These are phyloP conservation scores for Suhomyces pyralidae DNA, from an alignment of 805 yeast genomes.

Conservation along the genomic window DNA sequence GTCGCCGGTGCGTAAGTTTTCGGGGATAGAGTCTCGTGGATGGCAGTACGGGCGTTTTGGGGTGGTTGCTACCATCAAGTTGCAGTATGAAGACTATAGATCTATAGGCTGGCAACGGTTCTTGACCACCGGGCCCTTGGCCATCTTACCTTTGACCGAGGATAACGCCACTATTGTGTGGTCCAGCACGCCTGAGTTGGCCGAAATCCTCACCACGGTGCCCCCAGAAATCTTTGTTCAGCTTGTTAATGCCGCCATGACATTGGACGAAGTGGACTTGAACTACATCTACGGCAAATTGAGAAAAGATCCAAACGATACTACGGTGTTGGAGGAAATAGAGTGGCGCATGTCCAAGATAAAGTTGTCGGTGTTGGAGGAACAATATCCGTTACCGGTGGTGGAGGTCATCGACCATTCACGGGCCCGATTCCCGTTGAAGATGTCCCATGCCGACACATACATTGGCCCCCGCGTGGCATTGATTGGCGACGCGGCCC, in stretches of 20 bases:
- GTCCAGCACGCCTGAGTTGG: conserved; percentile 78
- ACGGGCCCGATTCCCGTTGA: conserved; percentile 86
- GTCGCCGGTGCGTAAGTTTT: conserved; percentile 83
- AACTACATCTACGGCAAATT: conserved; percentile 56
- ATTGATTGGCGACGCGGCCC: conserved; percentile 97
- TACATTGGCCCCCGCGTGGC: conserved; percentile 85
- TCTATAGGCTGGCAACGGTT: conserved; percentile 92
- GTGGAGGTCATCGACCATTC: conserved; percentile 56
- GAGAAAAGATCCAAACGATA: conserved; percentile 38
- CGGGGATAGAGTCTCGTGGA: conserved; percentile 82
- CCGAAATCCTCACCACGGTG: conserved; percentile 57
- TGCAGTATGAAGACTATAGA: conserved; percentile 68
- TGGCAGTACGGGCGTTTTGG: conserved; percentile 90
- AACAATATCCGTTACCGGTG: conserved; percentile 65
- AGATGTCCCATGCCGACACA: conserved; percentile 84
- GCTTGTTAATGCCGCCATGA: conserved; percentile 81
- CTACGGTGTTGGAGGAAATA: conserved; percentile 61
- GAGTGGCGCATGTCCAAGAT: conserved; percentile 59
- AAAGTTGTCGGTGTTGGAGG: conserved; percentile 48
- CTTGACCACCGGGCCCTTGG: conserved; percentile 87
- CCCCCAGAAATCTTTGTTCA: conserved; percentile 62
- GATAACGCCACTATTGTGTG: conserved; percentile 90
- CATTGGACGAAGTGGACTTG: conserved; percentile 75
- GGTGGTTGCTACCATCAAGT: conserved; percentile 82
- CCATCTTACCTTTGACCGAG: conserved; percentile 83